Evolutionary conservation across 2,329 filamentous ascomycete genomes (phyloP).

Genomic region (Pseudogymnoascus sp.): DNA sequence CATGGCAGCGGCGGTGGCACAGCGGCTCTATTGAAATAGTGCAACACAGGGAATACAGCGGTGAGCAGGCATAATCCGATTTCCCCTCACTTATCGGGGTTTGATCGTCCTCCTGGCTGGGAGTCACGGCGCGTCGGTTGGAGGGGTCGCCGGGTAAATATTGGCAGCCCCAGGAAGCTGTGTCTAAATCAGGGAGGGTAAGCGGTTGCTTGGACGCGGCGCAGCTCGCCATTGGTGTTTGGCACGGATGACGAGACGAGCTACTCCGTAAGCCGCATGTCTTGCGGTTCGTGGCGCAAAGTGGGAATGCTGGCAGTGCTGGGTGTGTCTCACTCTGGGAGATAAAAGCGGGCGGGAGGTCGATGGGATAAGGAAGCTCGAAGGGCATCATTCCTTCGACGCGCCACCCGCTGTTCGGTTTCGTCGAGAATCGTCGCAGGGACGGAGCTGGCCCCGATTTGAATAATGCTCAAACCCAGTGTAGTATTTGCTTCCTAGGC

Average conservation of each 20-base stretch:
- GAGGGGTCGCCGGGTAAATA: conserved; percentile 4
- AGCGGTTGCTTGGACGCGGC: conserved; percentile 6
- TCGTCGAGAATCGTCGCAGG: conserved; percentile 1
- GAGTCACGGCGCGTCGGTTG: conserved; percentile 3
- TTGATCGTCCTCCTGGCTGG: neutral
- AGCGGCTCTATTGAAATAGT: neutral
- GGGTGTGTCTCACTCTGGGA: neutral
- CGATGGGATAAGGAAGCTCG: neutral
- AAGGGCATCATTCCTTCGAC: neutral
- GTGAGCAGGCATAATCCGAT: neutral
- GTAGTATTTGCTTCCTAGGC: neutral
- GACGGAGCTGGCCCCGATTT: neutral
- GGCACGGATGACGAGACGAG: neutral
- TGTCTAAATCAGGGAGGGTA: conserved; percentile 7
- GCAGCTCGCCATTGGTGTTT: conserved; percentile 4
- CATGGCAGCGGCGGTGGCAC: neutral
- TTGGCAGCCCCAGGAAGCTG: neutral
- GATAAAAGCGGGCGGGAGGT: neutral
- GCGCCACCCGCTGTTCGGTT: neutral
- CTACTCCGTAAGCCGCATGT: conserved; percentile 4
- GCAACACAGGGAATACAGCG: conserved; percentile 4
- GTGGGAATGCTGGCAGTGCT: neutral
- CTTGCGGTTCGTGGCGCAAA: conserved; percentile 3
- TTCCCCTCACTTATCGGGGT: conserved; percentile 4
- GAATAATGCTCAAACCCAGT: neutral